A percentile compares a stretch with the other conserved stretches of the same genome.
Conservation (phyloP, 2,329 filamentous ascomycete genomes). For the Fusarium luffae region DNA sequence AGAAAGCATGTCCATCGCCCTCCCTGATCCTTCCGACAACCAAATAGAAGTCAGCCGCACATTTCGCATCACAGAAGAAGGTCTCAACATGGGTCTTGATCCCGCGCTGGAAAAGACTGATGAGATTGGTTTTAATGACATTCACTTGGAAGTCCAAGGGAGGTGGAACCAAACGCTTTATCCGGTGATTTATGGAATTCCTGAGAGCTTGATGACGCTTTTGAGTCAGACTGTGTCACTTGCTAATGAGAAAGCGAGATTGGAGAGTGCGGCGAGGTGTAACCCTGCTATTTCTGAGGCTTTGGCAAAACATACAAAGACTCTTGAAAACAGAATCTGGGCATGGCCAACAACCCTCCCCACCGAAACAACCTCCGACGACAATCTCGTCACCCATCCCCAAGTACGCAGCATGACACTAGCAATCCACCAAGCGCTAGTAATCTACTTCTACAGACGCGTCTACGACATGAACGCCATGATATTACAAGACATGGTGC, state of each 20-base stretch:
- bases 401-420: conserved; percentile 39
- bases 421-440: conserved; percentile 56
- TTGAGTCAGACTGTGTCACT: conserved; percentile 56
- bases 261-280: conserved; percentile 39
- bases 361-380: not conserved
- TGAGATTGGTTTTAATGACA: conserved; percentile 57
- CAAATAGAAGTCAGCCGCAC: conserved; percentile 29
- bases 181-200: conserved; percentile 58
- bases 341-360: conserved; percentile 40
- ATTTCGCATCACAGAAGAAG: conserved; percentile 46
- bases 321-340: conserved; percentile 49
- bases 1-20: conserved; percentile 51
- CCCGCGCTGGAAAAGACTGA: conserved; percentile 45
- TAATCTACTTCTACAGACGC: conserved; percentile 59
- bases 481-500: conserved; percentile 54
- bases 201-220: conserved; percentile 54
- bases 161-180: conserved; percentile 55
- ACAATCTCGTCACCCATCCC: conserved; percentile 37
- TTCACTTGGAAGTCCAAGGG: conserved; percentile 56
- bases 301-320: conserved; percentile 46
- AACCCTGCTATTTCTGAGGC: conserved; percentile 44
- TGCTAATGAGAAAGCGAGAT: conserved; percentile 54
- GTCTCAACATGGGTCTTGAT: conserved; percentile 46
- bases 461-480: conserved; percentile 53
- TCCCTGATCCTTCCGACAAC: not conserved